These are phyloP conservation scores for Verticillium nonalfalfae DNA, from an alignment of 2,329 filamentous ascomycete genomes.

Conservation along the genomic window DNA sequence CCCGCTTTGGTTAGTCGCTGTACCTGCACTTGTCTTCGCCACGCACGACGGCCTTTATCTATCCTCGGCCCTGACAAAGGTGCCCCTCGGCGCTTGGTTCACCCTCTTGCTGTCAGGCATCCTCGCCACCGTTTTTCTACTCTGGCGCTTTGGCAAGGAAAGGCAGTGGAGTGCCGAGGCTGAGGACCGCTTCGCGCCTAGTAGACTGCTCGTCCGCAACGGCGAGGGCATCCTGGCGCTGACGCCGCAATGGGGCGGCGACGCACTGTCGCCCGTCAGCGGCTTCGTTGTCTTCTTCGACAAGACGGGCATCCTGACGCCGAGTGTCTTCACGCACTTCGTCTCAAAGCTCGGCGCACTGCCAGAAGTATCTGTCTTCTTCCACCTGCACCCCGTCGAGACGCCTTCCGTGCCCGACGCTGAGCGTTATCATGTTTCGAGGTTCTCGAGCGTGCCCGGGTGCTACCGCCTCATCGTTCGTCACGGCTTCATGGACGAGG, in stretches of 20 bases:
- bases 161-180: constrained; percentile 68
- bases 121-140: constrained; percentile 58
- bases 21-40: constrained; percentile 59
- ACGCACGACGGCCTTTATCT: constrained; percentile 64
- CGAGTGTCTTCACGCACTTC: constrained; percentile 66
- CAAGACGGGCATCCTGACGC: constrained; percentile 51
- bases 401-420: constrained; percentile 44
- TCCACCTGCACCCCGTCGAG: constrained; percentile 62
- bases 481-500: constrained; percentile 68
- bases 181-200: constrained; percentile 49
- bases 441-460: constrained; percentile 42
- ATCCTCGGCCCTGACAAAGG: constrained; percentile 63
- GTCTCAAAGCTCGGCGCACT: constrained; percentile 62
- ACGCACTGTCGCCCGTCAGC: constrained; percentile 23
- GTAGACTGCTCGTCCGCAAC: constrained; percentile 24
- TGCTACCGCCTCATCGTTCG: constrained; percentile 65
- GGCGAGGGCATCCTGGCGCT: constrained; percentile 21
- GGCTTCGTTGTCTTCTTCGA: constrained; percentile 73
- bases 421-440: constrained; percentile 40
- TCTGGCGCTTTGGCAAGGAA: constrained; percentile 77
- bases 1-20: constrained; percentile 50
- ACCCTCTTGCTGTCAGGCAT: constrained; percentile 59
- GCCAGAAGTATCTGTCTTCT: constrained; percentile 66
- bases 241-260: constrained; percentile 19
- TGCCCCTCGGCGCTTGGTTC: constrained; percentile 74